A percentile compares a stretch with the other conserved stretches of the same genome.
Conservation (phyloP, 768 basidiomycete species). For the Russula earlei region DNA sequence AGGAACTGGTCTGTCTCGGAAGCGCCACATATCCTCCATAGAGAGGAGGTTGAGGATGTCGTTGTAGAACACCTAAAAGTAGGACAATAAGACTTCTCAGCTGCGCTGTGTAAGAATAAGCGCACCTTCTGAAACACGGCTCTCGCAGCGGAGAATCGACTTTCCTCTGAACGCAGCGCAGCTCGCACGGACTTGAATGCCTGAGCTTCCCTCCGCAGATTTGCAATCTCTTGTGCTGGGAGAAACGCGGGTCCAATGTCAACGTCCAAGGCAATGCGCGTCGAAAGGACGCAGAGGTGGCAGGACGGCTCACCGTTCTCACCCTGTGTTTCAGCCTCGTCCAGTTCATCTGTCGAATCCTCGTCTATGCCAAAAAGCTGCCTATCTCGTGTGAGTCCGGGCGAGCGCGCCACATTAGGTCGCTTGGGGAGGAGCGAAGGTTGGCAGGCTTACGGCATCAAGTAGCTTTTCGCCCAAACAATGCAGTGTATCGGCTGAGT, state of each 20-base stretch:
- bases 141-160: slow-evolving; percentile 44
- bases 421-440: background rate
- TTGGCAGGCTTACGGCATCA: slow-evolving; percentile 60
- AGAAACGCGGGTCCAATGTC: background rate
- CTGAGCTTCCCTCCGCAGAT: slow-evolving; percentile 78
- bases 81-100: background rate
- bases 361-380: slow-evolving; percentile 95
- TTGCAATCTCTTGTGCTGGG: slow-evolving; percentile 81
- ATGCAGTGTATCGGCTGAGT: slow-evolving; percentile 98
- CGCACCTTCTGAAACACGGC: slow-evolving; percentile 77
- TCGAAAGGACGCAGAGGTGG: background rate
- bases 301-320: slow-evolving; percentile 63
- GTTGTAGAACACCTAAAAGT: slow-evolving; percentile 65
- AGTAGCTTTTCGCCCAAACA: slow-evolving; percentile 97
- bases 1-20: slow-evolving; percentile 76
- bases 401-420: background rate
- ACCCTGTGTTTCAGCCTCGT: slow-evolving; percentile 85
- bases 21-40: slow-evolving; percentile 97
- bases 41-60: slow-evolving; percentile 84
- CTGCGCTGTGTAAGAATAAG: background rate
- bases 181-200: slow-evolving; percentile 78
- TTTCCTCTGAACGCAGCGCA: slow-evolving; percentile 42
- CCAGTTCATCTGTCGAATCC: slow-evolving; percentile 70
- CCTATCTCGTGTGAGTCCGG: slow-evolving; percentile 31
- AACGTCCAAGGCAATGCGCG: background rate